Evolutionary conservation across 306 rosid species (phyloP).

Genomic region (Pyrus betulifolia): DNA sequence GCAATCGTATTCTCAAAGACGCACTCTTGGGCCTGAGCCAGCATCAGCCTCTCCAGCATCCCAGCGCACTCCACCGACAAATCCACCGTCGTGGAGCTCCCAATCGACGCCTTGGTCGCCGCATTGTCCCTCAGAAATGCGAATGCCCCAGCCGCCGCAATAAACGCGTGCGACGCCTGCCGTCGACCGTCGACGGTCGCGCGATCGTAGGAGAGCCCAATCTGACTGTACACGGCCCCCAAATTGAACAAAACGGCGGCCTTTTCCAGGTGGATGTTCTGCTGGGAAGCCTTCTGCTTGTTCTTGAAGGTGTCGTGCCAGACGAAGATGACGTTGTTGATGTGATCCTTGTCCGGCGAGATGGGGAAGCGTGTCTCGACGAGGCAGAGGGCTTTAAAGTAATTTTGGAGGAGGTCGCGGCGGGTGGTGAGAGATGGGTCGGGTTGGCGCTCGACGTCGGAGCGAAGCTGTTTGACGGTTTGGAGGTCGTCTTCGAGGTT

Average conservation of each 20-base stretch:
- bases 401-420: constrained; percentile 73
- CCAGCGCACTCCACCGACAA: constrained; percentile 77
- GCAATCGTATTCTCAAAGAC: constrained; percentile 91
- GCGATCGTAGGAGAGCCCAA: constrained; percentile 76
- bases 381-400: constrained; percentile 75
- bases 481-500: constrained; percentile 92
- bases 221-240: constrained; percentile 88
- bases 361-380: constrained; percentile 95
- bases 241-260: constrained; percentile 80
- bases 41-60: constrained; percentile 90
- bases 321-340: constrained; percentile 65
- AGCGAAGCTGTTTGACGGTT: constrained; percentile 72
- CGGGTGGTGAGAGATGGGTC: constrained; percentile 84
- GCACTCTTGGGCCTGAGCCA: constrained; percentile 97
- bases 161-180: constrained; percentile 75
- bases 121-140: constrained; percentile 66
- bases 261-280: constrained; percentile 89
- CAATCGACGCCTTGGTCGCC: constrained; percentile 72
- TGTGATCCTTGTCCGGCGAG: constrained; percentile 75
- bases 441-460: constrained; percentile 75
- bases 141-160: constrained; percentile 81
- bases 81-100: constrained; percentile 71
- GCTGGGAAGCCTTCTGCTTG: constrained; percentile 82
- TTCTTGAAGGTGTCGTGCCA: constrained; percentile 92
- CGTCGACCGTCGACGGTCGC: constrained; percentile 70